Percentiles rank a stretch among this genome's conserved stretches.
phyloP scores from a whole-genome alignment of 352 stramenopile species.

The Globisporangium middletonii region DNA sequence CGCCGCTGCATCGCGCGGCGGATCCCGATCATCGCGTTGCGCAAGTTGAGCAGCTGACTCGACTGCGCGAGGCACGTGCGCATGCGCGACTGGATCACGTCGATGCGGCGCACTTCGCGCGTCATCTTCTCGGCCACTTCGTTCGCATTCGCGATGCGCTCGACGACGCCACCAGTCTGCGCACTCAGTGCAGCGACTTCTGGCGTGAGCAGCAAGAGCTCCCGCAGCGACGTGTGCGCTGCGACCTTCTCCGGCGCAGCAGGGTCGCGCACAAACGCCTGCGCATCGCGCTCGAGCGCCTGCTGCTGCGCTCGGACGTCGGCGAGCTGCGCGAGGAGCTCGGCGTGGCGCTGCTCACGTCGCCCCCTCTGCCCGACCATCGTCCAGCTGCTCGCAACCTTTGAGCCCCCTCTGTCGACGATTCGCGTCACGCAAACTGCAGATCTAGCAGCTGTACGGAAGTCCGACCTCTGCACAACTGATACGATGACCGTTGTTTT shows the following conservation, averaged over 20 bases:
- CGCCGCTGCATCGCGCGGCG: constrained; percentile 69
- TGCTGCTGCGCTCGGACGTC: constrained; percentile 41
- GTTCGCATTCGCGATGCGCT: constrained; percentile 82
- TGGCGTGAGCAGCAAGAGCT: constrained; percentile 51
- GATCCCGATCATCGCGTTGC: constrained; percentile 69
- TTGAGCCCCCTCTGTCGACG: no score
- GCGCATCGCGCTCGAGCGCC: constrained; percentile 22
- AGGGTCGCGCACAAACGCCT: constrained; percentile 33
- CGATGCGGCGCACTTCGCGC: constrained; percentile 70
- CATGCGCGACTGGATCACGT: constrained; percentile 77
- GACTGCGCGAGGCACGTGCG: constrained; percentile 53
- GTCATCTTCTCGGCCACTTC: constrained; percentile 89
- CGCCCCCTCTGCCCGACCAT: constrained; percentile 12
- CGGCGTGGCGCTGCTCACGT: constrained; percentile 42
- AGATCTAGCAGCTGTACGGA: no score
- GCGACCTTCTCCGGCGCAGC: constrained; percentile 45
- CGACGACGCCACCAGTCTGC: constrained; percentile 75
- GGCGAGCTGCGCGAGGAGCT: constrained; percentile 51
- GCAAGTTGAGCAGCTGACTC: constrained; percentile 66
- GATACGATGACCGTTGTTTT: no score
- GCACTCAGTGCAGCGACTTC: constrained; percentile 65
- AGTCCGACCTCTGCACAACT: no score
- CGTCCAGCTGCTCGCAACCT: neutral
- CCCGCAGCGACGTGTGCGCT: constrained; percentile 38
- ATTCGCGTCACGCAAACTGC: no score